Percentiles rank a stretch among this genome's conserved stretches.
Evolutionary conservation across 2,329 filamentous ascomycete species (phyloP).

Genomic region (Clonostachys rhizophaga): DNA sequence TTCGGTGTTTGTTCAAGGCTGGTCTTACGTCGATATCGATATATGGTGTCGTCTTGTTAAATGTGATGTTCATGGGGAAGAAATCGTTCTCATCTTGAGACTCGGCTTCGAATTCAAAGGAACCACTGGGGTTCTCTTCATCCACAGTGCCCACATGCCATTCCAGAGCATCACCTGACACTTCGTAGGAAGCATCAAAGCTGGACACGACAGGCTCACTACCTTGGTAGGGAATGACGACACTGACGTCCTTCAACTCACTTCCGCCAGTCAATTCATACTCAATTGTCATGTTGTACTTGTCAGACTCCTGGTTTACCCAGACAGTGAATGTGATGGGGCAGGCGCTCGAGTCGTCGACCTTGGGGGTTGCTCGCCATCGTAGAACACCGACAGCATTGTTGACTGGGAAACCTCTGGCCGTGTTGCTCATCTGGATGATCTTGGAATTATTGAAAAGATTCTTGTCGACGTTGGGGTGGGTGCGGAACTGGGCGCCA

Average conservation of each 20-base stretch:
- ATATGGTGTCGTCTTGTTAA: conserved; percentile 81
- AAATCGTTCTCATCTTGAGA: conserved; percentile 88
- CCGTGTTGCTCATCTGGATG: conserved; percentile 85
- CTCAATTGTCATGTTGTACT: conserved; percentile 88
- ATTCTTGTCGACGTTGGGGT: conserved; percentile 91
- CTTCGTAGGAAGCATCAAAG: conserved; percentile 92
- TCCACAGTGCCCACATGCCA: conserved; percentile 90
- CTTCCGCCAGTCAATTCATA: conserved; percentile 87
- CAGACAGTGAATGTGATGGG: conserved; percentile 97
- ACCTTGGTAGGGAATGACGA: conserved; percentile 81
- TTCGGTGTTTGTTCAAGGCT: too few relatives aligned
- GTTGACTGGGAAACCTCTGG: conserved; percentile 89
- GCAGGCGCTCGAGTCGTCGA: conserved; percentile 73
- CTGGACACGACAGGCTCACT: conserved; percentile 88
- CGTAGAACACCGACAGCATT: conserved; percentile 89
- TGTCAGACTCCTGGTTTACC: conserved; percentile 85
- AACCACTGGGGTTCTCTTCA: conserved; percentile 75
- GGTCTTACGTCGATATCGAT: conserved; percentile 87
- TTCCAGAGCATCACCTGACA: conserved; percentile 86
- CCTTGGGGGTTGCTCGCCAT: conserved; percentile 83
- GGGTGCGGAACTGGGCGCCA: conserved; percentile 87
- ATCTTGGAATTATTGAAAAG: conserved; percentile 77
- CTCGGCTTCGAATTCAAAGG: conserved; percentile 93
- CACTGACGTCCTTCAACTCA: conserved; percentile 74
- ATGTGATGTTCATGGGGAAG: conserved; percentile 93